These are phyloP conservation scores for Staphylotrichum longicolle DNA, from an alignment of 495 filamentous ascomycete genomes.

Conservation along the genomic window DNA sequence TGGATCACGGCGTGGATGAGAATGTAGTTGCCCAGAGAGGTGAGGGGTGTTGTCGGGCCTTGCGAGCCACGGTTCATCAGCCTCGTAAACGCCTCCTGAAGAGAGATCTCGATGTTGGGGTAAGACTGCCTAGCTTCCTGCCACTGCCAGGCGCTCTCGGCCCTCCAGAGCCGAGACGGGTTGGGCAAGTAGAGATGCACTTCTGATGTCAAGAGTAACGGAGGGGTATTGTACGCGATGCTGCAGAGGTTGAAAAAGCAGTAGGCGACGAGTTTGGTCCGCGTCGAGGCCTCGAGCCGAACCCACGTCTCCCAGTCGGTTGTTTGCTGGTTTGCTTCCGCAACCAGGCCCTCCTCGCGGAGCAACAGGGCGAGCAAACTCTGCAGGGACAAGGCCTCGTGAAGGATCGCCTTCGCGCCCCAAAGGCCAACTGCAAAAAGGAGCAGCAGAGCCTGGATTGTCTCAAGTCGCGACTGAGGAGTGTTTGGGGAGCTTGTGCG, in stretches of 20 bases:
- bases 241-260: slow-evolving; percentile 60
- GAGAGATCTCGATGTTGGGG: slow-evolving; percentile 43
- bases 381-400: slow-evolving; percentile 54
- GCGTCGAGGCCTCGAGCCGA: slow-evolving; percentile 49
- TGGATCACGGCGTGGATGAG: slow-evolving; percentile 68
- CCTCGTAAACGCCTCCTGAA: slow-evolving; percentile 51
- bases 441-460: slow-evolving; percentile 55
- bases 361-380: slow-evolving; percentile 53
- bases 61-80: slow-evolving; percentile 48
- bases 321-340: slow-evolving; percentile 39
- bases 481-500: slow-evolving; percentile 46
- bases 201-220: slow-evolving; percentile 60
- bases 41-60: slow-evolving; percentile 51
- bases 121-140: slow-evolving; percentile 46
- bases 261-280: slow-evolving; percentile 58
- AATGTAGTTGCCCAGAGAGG: slow-evolving; percentile 64
- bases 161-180: slow-evolving; percentile 52
- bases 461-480: slow-evolving; percentile 54
- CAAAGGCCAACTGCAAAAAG: slow-evolving; percentile 58
- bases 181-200: slow-evolving; percentile 60
- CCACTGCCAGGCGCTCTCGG: slow-evolving; percentile 51
- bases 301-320: slow-evolving; percentile 60
- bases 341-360: slow-evolving; percentile 52
- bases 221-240: slow-evolving; percentile 57
- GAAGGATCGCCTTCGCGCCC: slow-evolving; percentile 55